A percentile compares a stretch with the other conserved stretches of the same genome.
Evolutionary conservation across 148 eudicot genomes (phyloP).

Genomic region (Arctostaphylos glauca): DNA sequence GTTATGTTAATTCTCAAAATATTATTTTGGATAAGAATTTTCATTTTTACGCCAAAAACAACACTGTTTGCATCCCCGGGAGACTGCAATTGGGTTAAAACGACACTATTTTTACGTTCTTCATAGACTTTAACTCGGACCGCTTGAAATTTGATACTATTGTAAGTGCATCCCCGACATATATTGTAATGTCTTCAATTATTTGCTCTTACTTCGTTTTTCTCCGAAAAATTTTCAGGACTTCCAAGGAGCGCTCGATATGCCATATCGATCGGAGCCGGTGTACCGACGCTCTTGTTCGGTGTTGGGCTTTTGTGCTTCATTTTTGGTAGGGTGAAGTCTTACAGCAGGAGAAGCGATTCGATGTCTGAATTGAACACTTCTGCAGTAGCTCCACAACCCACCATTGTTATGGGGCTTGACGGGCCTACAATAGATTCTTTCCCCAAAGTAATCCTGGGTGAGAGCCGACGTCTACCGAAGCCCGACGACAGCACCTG

Average conservation of each 20-base stretch:
- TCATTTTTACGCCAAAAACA: too few relatives aligned
- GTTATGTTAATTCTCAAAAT: too few relatives aligned
- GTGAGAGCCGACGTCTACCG: slow-evolving; percentile 55
- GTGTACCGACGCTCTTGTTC: slow-evolving; percentile 27
- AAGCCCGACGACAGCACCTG: slow-evolving; percentile 43
- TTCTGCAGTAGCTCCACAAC: slow-evolving; percentile 17
- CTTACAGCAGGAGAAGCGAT: not conserved
- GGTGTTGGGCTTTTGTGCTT: slow-evolving; percentile 21
- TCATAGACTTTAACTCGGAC: too few relatives aligned
- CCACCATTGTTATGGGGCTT: slow-evolving; percentile 24
- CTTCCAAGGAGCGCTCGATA: slow-evolving; percentile 28
- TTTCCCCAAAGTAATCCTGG: slow-evolving; percentile 51
- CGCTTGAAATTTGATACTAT: too few relatives aligned
- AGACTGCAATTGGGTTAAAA: too few relatives aligned
- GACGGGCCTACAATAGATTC: slow-evolving; percentile 48
- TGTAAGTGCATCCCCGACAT: too few relatives aligned
- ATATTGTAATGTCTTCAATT: not conserved
- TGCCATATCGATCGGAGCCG: slow-evolving; percentile 29
- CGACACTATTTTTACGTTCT: too few relatives aligned
- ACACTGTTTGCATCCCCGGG: too few relatives aligned
- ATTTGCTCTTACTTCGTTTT: not conserved
- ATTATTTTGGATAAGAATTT: too few relatives aligned
- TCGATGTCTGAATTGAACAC: not conserved
- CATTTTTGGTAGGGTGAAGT: slow-evolving; percentile 13
- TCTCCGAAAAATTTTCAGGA: slow-evolving; percentile 10